These are phyloP conservation scores for Monilinia aucupariae DNA, from an alignment of 2,329 filamentous ascomycete species.

Conservation along the genomic window DNA sequence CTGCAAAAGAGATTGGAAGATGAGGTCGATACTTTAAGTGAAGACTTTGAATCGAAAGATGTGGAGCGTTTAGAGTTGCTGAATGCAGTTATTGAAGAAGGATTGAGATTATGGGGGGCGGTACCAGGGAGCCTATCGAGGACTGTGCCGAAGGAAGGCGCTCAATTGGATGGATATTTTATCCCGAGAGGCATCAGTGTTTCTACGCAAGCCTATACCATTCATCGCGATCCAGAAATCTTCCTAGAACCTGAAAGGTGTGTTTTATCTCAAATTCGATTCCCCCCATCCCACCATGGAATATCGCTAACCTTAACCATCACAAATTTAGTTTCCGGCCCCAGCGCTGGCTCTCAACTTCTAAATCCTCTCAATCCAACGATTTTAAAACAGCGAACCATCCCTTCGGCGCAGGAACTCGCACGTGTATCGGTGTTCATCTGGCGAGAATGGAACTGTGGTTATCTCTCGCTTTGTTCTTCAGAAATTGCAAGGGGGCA, in stretches of 20 bases:
- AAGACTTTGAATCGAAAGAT: conserved; percentile 16
- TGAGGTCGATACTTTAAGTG: neutral
- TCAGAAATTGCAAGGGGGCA: neutral
- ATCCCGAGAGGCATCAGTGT: conserved; percentile 36
- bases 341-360: neutral
- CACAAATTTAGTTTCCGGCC: neutral
- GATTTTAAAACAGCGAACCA: neutral
- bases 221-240: conserved; percentile 37
- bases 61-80: conserved; percentile 31
- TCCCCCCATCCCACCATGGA: too few species aligned
- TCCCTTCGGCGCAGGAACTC: conserved; percentile 1
- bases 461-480: neutral
- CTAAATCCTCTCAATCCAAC: neutral
- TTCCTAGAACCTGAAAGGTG: conserved; percentile 34
- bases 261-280: neutral
- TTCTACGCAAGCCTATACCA: conserved; percentile 37
- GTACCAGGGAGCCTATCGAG: conserved; percentile 35
- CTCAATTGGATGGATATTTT: conserved; percentile 31
- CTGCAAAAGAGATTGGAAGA: neutral
- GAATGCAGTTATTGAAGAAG: conserved; percentile 36
- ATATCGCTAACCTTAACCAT: neutral
- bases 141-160: conserved; percentile 30
- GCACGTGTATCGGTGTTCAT: neutral
- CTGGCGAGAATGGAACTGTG: conserved; percentile 2
- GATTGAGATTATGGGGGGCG: conserved; percentile 36